Evolutionary conservation across 139 green algal species (phyloP), one percentile per base, ranked within the genome.

Genomic region (Tetradesmus lagerheimii): DNA sequence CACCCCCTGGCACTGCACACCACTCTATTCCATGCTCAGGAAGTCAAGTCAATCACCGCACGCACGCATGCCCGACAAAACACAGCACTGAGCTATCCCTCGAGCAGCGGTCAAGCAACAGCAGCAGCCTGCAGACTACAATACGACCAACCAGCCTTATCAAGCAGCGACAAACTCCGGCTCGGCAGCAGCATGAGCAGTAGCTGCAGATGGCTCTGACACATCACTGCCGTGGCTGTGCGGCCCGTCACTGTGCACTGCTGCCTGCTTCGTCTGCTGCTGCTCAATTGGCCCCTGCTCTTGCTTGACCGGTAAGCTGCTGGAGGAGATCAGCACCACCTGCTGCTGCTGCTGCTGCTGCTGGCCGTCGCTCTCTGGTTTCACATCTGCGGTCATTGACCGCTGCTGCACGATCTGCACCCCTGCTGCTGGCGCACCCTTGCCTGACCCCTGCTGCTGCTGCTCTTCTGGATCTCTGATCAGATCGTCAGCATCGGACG

Each of bases 401-500:
- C 25, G 31, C 71, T 79, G 71, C 71, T 79, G 71, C 71, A n/a
- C 71, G 2, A 4, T 9, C 5, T 20, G 14, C n/a, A 23, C 71
- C 1, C 3, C 29, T 71, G 57, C 57, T 71, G 57, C 57, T 71
- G 57, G 20, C 12, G 57, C 57, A 9, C 23, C 57, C 57, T 71
- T 71, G 57, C 23, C 57, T n/a, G n/a, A 4, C n/a, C 12, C 15
- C 31, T 11, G 82, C 57, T 53, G 35, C 82, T 78, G 82, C 82
- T n/a, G 62, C 83, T 80, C 64, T 5, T 88, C 62, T 20, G 83
- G 83, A n/a, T 88, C 83, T 29, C 83, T 62, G 64, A 88, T 62
- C 62, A 88, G 38, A 41, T 88, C 83, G 66, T 88, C 83, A n/a
- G 83, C 64, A 57, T 66, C 83, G n/a, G 82, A 86, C 6, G 43